Evolutionary conservation across 768 basidiomycete genomes (phyloP).

Genomic region (Pleurotus sapidus): DNA sequence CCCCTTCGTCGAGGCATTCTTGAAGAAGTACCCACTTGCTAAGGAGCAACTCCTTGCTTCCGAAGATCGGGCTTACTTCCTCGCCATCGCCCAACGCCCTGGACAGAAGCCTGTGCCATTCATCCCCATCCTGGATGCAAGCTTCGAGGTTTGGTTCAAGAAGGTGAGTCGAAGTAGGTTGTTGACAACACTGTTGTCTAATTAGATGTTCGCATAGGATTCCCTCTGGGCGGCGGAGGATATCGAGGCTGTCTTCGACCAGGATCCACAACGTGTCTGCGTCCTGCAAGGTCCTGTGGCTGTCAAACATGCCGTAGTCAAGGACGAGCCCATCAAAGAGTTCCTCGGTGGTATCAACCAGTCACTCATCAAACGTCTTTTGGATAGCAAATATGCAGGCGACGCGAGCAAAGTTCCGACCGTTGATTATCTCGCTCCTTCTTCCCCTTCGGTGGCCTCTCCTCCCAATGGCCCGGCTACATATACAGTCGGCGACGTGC

Average conservation of each 20-base stretch:
- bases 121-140: constrained; percentile 91
- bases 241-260: constrained; percentile 97
- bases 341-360: constrained; percentile 86
- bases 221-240: constrained; percentile 98
- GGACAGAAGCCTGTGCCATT: constrained; percentile 99
- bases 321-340: constrained; percentile 93
- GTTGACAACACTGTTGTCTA: constrained; percentile 10
- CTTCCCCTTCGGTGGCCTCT: constrained; percentile 31
- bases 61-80: constrained; percentile 94
- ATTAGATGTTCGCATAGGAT: constrained; percentile 48
- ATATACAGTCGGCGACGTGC: constrained; percentile 44
- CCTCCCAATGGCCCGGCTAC: constrained; percentile 40
- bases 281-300: constrained; percentile 98
- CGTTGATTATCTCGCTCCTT: constrained; percentile 75
- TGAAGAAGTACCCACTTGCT: constrained; percentile 80
- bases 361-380: constrained; percentile 72
- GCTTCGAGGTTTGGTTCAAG: constrained; percentile 99
- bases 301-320: constrained; percentile 79
- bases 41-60: constrained; percentile 84
- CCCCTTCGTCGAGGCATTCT: constrained; percentile 77
- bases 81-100: constrained; percentile 91
- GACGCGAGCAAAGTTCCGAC: constrained; percentile 75
- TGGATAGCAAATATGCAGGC: constrained; percentile 74
- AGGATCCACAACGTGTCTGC: constrained; percentile 97
- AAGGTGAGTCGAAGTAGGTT: constrained; percentile 55